Percentiles rank a stretch among this genome's conserved stretches.
Evolutionary conservation across 345 rosid species (phyloP).

Genomic region (Eucalyptus rudis): DNA sequence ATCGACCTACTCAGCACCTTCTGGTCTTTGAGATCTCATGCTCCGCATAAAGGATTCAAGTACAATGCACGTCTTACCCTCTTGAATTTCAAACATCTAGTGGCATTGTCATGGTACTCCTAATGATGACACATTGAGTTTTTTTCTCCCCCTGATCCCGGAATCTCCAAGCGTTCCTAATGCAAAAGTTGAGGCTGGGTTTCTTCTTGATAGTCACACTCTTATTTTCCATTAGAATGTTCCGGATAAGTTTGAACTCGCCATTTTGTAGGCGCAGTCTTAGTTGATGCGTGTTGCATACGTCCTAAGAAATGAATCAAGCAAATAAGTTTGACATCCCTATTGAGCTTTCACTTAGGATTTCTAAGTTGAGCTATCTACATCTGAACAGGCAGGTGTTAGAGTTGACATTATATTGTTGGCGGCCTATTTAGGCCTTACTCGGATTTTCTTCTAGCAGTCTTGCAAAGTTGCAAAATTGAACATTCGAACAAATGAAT

Average conservation of each 20-base stretch:
- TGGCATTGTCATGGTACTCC: background rate
- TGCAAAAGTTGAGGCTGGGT: background rate
- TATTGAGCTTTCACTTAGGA: background rate
- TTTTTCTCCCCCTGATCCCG: background rate
- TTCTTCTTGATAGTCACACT: background rate
- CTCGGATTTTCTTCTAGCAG: background rate
- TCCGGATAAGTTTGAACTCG: background rate
- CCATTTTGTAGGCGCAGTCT: background rate
- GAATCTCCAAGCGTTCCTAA: background rate
- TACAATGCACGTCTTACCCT: background rate
- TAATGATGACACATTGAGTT: background rate
- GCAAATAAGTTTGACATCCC: background rate
- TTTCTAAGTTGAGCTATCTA: background rate
- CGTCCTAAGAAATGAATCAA: background rate
- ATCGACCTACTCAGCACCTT: background rate
- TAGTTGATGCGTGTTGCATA: background rate
- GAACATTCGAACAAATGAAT: background rate
- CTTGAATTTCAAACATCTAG: background rate
- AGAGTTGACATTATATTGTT: background rate
- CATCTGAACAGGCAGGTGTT: background rate
- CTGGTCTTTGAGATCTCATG: background rate
- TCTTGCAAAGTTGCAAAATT: background rate
- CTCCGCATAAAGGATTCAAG: background rate
- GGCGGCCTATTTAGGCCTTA: background rate
- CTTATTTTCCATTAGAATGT: background rate